These are phyloP conservation scores for Albugo candida DNA, from an alignment of 352 stramenopile species.

Conservation along the genomic window DNA sequence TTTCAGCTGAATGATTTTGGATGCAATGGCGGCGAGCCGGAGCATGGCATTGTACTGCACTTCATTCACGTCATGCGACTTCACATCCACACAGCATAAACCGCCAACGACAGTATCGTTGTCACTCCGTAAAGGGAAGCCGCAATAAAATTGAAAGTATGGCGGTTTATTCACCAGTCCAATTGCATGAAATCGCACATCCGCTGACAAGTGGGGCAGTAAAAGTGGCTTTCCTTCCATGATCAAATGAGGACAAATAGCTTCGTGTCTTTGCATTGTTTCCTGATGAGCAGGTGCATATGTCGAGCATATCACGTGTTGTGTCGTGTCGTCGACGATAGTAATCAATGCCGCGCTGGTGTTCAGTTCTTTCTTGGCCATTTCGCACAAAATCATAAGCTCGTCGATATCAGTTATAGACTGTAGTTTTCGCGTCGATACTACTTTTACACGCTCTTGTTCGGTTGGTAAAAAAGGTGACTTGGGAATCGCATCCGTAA, in stretches of 20 bases:
- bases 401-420: slow-evolving; percentile 31
- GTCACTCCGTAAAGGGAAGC: slow-evolving; percentile 28
- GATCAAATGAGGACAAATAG: slow-evolving; percentile 46
- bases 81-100: slow-evolving; percentile 32
- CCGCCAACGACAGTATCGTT: slow-evolving; percentile 33
- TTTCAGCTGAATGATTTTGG: slow-evolving; percentile 21
- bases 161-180: slow-evolving; percentile 12
- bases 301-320: slow-evolving; percentile 17
- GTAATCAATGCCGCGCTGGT: slow-evolving; percentile 39
- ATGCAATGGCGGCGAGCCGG: slow-evolving; percentile 19
- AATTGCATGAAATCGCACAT: slow-evolving; percentile 46
- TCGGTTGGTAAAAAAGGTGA: slow-evolving; percentile 26
- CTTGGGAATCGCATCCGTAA: slow-evolving; percentile 8
- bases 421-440: slow-evolving; percentile 21
- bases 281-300: background rate
- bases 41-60: slow-evolving; percentile 32
- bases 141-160: slow-evolving; percentile 35
- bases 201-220: slow-evolving; percentile 27
- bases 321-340: slow-evolving; percentile 28
- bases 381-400: slow-evolving; percentile 42
- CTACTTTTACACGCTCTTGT: slow-evolving; percentile 19
- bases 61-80: slow-evolving; percentile 24
- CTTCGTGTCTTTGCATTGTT: slow-evolving; percentile 23
- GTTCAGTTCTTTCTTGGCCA: slow-evolving; percentile 29
- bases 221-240: slow-evolving; percentile 36